A percentile compares a stretch with the other conserved stretches of the same genome.
Evolutionary conservation across 2,329 filamentous ascomycete genomes (phyloP).

Genomic region (Fusarium luffae): DNA sequence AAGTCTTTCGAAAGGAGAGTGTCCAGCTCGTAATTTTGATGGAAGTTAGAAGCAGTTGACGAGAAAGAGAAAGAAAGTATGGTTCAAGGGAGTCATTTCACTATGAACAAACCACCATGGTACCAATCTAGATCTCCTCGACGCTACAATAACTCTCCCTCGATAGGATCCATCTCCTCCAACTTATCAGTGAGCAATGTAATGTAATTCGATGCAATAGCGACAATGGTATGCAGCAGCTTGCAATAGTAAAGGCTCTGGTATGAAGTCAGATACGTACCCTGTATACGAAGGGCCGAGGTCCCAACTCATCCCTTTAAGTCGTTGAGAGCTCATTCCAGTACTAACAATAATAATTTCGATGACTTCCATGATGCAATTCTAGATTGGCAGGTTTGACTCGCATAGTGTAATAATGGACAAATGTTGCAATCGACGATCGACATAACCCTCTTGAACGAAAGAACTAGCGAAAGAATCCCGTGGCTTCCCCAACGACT

Average conservation of each 20-base stretch:
- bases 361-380: not conserved
- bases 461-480: not conserved
- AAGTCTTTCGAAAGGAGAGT: not conserved
- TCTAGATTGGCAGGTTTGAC: not conserved
- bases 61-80: constrained; percentile 13
- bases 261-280: constrained; percentile 29
- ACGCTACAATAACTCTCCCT: constrained; percentile 21
- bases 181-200: not conserved
- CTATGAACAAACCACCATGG: not conserved
- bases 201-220: constrained; percentile 3
- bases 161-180: not conserved
- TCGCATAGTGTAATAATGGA: not conserved
- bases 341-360: not conserved
- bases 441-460: not conserved
- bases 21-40: not conserved
- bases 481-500: not conserved
- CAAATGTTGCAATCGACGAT: not conserved
- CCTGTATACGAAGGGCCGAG: constrained; percentile 5
- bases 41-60: constrained; percentile 7
- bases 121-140: not conserved
- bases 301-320: constrained; percentile 15
- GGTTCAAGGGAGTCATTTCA: not conserved
- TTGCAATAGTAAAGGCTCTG: constrained; percentile 23
- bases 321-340: constrained; percentile 33
- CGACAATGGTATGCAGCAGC: constrained; percentile 24